Evolutionary conservation across 1,284 basidiomycete genomes (phyloP).

Genomic region (Athelia sp.): DNA sequence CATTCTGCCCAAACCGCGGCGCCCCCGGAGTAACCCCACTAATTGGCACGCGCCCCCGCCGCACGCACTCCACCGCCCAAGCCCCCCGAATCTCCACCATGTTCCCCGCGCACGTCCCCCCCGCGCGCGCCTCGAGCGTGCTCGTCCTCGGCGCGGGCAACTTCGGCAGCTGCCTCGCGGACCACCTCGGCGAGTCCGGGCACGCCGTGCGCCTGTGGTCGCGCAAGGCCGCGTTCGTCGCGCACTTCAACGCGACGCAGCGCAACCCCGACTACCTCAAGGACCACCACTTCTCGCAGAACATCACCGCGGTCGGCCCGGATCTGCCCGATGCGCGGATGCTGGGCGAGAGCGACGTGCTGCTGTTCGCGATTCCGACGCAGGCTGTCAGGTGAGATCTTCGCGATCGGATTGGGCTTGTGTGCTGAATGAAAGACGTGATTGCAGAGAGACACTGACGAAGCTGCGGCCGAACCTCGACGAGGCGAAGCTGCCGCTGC

Average conservation of each 20-base stretch:
- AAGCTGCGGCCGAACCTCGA: constrained; percentile 49
- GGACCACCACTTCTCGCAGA: constrained; percentile 66
- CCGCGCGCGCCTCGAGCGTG: constrained; percentile 33
- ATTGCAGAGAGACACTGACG: constrained; percentile 41
- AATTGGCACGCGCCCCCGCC: background rate
- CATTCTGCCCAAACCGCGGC: no score
- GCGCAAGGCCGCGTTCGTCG: constrained; percentile 52
- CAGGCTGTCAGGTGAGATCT: constrained; percentile 68
- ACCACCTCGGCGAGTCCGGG: constrained; percentile 74
- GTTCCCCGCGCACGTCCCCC: background rate
- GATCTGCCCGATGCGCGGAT: constrained; percentile 58
- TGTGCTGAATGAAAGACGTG: background rate
- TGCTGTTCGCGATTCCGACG: constrained; percentile 81
- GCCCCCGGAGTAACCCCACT: no score
- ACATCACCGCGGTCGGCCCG: constrained; percentile 71
- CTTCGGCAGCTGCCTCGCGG: constrained; percentile 83
- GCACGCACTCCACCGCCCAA: background rate
- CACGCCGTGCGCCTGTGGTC: constrained; percentile 78
- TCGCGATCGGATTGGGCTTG: background rate
- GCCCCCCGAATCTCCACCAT: background rate
- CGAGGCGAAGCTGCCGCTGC: constrained; percentile 53
- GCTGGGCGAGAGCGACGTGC: constrained; percentile 65
- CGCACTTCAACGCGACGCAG: constrained; percentile 66
- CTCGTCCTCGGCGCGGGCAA: constrained; percentile 77
- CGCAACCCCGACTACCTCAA: constrained; percentile 64